A percentile compares a stretch with the other conserved stretches of the same genome.
Conservation (phyloP, 228 moss, liverwort and hornwort genomes). For the Sphagnum fallax region DNA sequence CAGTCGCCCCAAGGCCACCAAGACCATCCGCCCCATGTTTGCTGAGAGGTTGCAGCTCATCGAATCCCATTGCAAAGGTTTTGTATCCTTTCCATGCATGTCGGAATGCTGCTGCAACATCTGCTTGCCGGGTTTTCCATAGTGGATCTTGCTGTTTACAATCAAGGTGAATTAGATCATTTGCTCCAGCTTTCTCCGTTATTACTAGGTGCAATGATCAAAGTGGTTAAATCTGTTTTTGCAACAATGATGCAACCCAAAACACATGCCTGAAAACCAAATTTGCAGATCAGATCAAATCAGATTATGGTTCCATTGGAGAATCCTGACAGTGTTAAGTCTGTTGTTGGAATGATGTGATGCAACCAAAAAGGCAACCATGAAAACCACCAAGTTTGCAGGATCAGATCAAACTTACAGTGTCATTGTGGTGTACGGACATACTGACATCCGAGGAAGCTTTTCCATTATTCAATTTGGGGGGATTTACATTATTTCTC, state of each 20-base stretch:
- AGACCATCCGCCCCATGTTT: constrained; percentile 67
- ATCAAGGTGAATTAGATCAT: constrained; percentile 12
- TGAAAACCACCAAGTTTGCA: too few relatives aligned
- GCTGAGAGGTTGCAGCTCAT: constrained; percentile 69
- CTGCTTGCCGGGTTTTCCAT: constrained; percentile 64
- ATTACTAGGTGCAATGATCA: too few relatives aligned
- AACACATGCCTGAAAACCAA: too few relatives aligned
- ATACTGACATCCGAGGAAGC: constrained; percentile 7
- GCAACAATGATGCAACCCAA: too few relatives aligned
- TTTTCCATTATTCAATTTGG: constrained; percentile 15
- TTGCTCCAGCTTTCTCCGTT: too few relatives aligned
- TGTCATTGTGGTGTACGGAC: background rate
- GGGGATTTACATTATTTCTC: constrained; percentile 13
- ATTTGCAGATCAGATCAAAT: too few relatives aligned
- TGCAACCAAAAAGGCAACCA: too few relatives aligned
- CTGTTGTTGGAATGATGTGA: too few relatives aligned
- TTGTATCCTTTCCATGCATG: constrained; percentile 96
- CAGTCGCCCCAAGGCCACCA: constrained; percentile 88
- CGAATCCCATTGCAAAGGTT: constrained; percentile 68
- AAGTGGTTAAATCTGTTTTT: too few relatives aligned
- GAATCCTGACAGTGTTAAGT: too few relatives aligned
- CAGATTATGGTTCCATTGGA: too few relatives aligned
- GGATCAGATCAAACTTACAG: constrained; percentile 6
- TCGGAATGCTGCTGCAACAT: constrained; percentile 64
- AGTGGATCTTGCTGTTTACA: constrained; percentile 24